Percentiles rank a stretch among this genome's conserved stretches.
These are phyloP conservation scores for Beauveria caledonica DNA, from an alignment of 2,329 filamentous ascomycete genomes.

Conservation along the genomic window DNA sequence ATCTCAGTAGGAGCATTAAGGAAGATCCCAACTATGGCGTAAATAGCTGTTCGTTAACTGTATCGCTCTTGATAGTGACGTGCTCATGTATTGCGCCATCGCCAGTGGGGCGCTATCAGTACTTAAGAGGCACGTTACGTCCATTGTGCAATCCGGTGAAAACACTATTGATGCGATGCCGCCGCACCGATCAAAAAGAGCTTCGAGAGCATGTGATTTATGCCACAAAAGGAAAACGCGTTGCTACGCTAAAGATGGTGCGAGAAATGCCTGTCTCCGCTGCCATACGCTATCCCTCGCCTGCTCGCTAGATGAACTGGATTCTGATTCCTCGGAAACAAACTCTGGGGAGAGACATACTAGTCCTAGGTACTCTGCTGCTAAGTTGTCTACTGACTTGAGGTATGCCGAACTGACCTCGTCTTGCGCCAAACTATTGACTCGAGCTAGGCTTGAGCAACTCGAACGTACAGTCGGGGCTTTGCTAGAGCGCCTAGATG, in stretches of 20 bases:
- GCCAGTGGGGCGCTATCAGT: neutral
- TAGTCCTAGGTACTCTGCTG: no score
- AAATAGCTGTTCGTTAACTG: no score
- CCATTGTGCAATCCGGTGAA: no score
- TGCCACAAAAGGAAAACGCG: conserved; percentile 21
- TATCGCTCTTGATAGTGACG: neutral
- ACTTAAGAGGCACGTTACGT: no score
- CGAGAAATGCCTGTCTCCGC: conserved; percentile 16
- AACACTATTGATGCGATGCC: conserved; percentile 16
- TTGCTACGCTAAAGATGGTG: conserved; percentile 16
- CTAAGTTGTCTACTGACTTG: neutral
- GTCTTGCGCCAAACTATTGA: neutral
- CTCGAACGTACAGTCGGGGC: neutral
- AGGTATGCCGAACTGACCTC: neutral
- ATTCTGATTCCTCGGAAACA: neutral
- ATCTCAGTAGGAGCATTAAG: no score
- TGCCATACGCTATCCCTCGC: conserved; percentile 18
- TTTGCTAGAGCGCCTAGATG: neutral
- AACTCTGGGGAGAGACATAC: no score
- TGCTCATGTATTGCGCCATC: neutral
- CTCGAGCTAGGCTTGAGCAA: neutral
- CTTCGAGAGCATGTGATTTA: conserved; percentile 19
- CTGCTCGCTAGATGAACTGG: conserved; percentile 15
- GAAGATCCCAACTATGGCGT: no score
- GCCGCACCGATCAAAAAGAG: conserved; percentile 16